Base-by-base conservation (phyloP, 2,329 filamentous ascomycete species). In the Cercospora canescens region DNA sequence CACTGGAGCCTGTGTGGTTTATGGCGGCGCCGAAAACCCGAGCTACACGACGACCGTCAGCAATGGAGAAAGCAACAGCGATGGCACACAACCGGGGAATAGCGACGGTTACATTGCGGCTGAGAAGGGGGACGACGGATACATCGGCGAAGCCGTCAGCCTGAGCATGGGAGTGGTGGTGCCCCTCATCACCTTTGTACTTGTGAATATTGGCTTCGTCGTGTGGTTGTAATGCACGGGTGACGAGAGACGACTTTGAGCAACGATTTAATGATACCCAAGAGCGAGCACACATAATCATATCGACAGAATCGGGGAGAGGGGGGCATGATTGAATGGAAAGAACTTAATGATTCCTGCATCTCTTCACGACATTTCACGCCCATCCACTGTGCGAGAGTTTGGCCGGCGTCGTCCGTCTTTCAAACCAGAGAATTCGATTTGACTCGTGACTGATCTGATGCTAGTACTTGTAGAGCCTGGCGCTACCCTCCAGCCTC, bases 401-500 rank as follows among this genome's bases (percentile, higher is more conserved):
- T 24, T 24, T 54, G 26, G 12, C 24, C n/a, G 26, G 30, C 30
- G n/a, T n/a, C n/a, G n/a, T n/a, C n/a, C n/a, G n/a, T 12, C 9
- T n/a, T 14, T 12, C 41, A 6, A 11, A 6, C 18, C 18, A 21
- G 9, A 14, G 18, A 12, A 45, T 12, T 14, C 9, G 12, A 24
- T 50, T 21, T 50, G 45, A 26, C 24, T 24, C 12, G 24, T 14
- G 24, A 52, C 45, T 52, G 45, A 52, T 52, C 14, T 52, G 14
- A 30, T 28, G 16, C 60, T 67, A 71, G 26, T 70, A 71, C 62
- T 67, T 72, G 58, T 70, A 72, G 9, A 65, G 39, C 61, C 70
- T 64, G 11, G 32, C 48, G 12, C 65, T 67, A 3, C 69, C 69
- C 34, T 24, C 63, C 54, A 24, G 63, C 30, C 60, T 54, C 8